Evolutionary conservation across 768 basidiomycete genomes (phyloP), one percentile per base, ranked within the genome.

Genomic region (Lactarius hatsudake): DNA sequence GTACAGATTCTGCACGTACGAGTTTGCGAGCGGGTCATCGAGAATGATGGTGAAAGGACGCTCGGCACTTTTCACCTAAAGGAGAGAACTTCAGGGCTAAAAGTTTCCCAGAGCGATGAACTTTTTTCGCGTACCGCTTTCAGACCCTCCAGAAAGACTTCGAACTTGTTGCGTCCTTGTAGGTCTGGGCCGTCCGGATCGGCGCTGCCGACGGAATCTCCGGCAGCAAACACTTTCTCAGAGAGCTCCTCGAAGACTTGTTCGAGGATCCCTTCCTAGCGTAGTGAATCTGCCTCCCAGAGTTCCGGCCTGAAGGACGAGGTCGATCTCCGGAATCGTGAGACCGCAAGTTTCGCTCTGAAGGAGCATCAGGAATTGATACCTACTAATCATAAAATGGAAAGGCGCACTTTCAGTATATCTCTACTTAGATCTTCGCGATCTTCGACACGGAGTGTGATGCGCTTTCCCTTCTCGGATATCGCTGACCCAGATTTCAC

Each of bases 221-320:
- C 92, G 1, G 82, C 79, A 1, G 88, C 81, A 74, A 96, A 88
- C 15, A 90, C 87, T 74, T 98, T 98, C 67, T 90, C 88, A 34
- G 89, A 89, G 12, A 99, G 85, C 75, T 99, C 96, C 68, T 96
- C 95, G 79, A 96, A 94, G 2, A 99, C 84, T 74, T 98, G 97
- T 66, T 92, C 85, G 42, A 99, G 82, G 63, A 98, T 89, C 26
- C 97, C 97, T 77, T 99, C 97, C 26, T n/a, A 98, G 82, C 0
- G 97, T 99, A 0, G 97, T 99, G 80, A 99, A 99, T 12, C 97
- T 86, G 10, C 97, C 97, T 15, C 97, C 97, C 3, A 99, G 86
- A 0, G 97, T 98, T 5, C 97, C 97, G 20, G 93, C 87, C 53
- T 93, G 89, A 6, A 99, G 86, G 13, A 88, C 86, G 9, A 99